Evolutionary conservation across 768 basidiomycete species (phyloP), one percentile per base, ranked within the genome.

Genomic region (Asterophora lycoperdoides): DNA sequence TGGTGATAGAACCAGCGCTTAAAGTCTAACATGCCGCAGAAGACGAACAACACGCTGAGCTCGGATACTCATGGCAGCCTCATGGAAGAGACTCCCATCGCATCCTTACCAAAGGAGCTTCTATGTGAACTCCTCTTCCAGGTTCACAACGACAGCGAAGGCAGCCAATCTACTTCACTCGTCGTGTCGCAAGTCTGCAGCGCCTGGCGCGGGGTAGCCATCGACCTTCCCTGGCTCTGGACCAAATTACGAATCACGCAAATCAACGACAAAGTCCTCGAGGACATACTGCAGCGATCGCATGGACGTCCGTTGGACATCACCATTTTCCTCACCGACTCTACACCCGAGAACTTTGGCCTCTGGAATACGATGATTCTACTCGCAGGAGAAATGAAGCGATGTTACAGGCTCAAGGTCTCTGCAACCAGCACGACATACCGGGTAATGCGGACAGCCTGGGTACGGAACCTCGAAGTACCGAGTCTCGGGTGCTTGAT

Each of bases 131-230:
- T 45, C 26, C 36, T 45, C 44, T 2, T 7, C 5, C 1, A 23
- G 2, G 5, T 37, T 20, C 15, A 37, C 10, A 34, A 13, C 9
- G 32, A 33, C 8, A 13, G 11, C 42, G 19, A 32, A n/a, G 17
- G 32, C 19, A n/a, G 11, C 30, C 2, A 10, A 13, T 35, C 34
- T n/a, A 17, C 51, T 2, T 52, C 58, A 1, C 46, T 60, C 14
- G 35, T 46, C 11, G 49, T 60, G 8, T 49, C 51, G 13, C 55
- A 57, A 28, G 53, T 60, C 15, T 56, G 54, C 38, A 26, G 29
- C 3, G 26, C 26, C 15, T 60, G 58, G 58, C 47, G 56, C 8
- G 3, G 26, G 18, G 45, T 59, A 15, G 44, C 49, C 7, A 35
- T 40, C 2, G 30, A 48, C 17, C 29, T 49, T 3, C 42, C 48